These are phyloP conservation scores for Hericium rajendrae DNA, from an alignment of 768 basidiomycete genomes.

Conservation along the genomic window DNA sequence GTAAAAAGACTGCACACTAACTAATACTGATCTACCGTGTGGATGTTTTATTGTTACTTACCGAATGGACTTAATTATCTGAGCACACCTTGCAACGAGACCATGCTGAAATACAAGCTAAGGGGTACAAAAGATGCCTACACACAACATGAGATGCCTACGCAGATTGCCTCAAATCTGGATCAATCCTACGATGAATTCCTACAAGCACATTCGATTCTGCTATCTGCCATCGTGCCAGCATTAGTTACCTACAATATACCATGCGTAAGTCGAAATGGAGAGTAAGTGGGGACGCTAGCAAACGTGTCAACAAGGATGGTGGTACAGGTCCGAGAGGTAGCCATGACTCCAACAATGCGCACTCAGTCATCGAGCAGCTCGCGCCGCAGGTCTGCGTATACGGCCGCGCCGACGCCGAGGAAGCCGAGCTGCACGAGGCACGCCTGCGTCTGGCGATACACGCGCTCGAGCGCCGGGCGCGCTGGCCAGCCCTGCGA, in stretches of 20 bases:
- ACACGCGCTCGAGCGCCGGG: constrained; percentile 68
- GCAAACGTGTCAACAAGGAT: background rate
- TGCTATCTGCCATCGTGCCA: no score
- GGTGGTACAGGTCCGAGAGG: background rate
- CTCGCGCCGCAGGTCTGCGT: constrained; percentile 71
- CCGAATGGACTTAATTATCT: no score
- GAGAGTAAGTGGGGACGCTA: background rate
- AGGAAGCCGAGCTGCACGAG: constrained; percentile 62
- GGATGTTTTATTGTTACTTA: no score
- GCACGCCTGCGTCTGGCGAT: constrained; percentile 62
- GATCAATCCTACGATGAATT: no score
- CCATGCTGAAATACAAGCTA: no score
- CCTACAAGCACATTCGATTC: no score
- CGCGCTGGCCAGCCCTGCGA: constrained; percentile 67
- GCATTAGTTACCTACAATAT: background rate
- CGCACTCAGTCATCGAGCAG: constrained; percentile 37
- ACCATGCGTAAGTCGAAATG: background rate
- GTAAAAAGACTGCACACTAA: background rate
- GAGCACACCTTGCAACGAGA: no score
- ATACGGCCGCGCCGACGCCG: constrained; percentile 71
- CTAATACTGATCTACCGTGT: no score
- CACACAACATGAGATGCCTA: no score
- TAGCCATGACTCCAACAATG: background rate
- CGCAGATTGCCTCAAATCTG: no score
- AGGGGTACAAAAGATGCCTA: no score